phyloP scores from a whole-genome alignment of 805 yeast species.

The Soucietia sequanensis region DNA sequence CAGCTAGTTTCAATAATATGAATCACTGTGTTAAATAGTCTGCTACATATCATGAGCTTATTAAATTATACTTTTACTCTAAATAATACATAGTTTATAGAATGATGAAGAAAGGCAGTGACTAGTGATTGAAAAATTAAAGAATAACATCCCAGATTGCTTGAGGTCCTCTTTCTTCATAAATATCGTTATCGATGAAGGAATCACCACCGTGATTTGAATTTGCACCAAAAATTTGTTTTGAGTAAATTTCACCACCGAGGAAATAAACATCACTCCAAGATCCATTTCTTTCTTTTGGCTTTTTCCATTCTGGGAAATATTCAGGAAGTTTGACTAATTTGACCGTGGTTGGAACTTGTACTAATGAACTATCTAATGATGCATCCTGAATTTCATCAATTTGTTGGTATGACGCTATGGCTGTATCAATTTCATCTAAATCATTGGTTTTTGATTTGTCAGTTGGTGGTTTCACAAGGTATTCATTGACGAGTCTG shows the following conservation, averaged over 20 bases:
- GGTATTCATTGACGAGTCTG: constrained; percentile 54
- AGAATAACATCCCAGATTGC: constrained; percentile 66
- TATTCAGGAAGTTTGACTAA: constrained; percentile 80
- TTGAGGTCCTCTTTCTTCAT: constrained; percentile 77
- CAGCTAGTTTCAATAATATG: too few relatives aligned
- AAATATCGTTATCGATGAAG: constrained; percentile 67
- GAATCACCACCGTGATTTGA: constrained; percentile 55
- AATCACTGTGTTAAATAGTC: too few relatives aligned
- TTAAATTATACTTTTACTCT: too few relatives aligned
- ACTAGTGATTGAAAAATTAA: too few relatives aligned
- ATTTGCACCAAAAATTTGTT: constrained; percentile 71
- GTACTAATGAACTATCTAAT: constrained; percentile 39
- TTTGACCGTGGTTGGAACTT: constrained; percentile 77
- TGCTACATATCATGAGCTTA: too few relatives aligned
- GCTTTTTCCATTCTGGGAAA: constrained; percentile 88
- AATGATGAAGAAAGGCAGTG: too few relatives aligned
- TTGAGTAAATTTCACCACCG: constrained; percentile 86
- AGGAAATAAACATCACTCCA: constrained; percentile 72
- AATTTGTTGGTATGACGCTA: constrained; percentile 43
- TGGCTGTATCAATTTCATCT: constrained; percentile 36
- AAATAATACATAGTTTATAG: too few relatives aligned
- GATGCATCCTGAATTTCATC: constrained; percentile 28
- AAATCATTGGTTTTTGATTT: constrained; percentile 23
- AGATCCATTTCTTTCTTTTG: constrained; percentile 52
- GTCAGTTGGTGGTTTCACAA: constrained; percentile 37